phyloP scores from a whole-genome alignment of 2,329 filamentous ascomycete genomes.

The Coniella vitis region DNA sequence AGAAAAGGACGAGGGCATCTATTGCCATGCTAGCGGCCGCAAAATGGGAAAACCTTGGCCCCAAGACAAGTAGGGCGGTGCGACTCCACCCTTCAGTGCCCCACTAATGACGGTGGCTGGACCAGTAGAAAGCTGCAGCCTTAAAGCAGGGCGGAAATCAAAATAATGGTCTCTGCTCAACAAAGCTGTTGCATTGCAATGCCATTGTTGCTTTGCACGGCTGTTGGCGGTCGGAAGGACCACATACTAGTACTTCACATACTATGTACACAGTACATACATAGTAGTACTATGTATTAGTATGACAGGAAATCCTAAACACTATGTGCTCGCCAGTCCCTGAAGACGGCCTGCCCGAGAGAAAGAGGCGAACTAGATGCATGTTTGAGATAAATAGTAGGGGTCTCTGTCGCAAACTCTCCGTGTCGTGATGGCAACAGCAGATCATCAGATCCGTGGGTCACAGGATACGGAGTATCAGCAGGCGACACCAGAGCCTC shows the following conservation, averaged over 20 bases:
- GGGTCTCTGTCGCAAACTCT: too few relatives aligned
- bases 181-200: neutral
- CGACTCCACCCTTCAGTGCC: neutral
- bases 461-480: too few relatives aligned
- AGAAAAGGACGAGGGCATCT: neutral
- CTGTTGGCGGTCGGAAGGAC: neutral
- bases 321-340: too few relatives aligned
- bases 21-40: neutral
- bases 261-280: neutral
- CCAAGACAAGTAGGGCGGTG: neutral
- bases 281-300: neutral
- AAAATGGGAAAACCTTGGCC: neutral
- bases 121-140: neutral
- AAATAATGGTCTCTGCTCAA: neutral
- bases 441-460: too few relatives aligned
- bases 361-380: too few relatives aligned
- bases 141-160: neutral
- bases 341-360: too few relatives aligned
- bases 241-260: neutral
- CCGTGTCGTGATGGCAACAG: too few relatives aligned
- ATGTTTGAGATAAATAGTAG: too few relatives aligned
- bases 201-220: neutral
- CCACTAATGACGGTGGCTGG: slow-evolving; percentile 2
- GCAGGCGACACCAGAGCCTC: too few relatives aligned
- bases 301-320: neutral